Evolutionary conservation across 805 yeast genomes (phyloP).

Genomic region (Saccharomycopsis babjevae): DNA sequence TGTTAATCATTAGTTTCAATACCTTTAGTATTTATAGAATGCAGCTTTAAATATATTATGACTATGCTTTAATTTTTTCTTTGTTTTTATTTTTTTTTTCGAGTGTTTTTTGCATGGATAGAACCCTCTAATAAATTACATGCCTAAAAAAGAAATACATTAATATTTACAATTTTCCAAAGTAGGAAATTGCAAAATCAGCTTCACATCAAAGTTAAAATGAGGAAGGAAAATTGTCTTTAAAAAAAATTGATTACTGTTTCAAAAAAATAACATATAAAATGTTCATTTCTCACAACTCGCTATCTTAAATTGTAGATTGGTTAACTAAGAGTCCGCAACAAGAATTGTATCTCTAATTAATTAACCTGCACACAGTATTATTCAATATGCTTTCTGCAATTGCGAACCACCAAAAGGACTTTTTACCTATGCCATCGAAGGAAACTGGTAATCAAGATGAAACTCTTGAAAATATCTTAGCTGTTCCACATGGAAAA

Average conservation of each 20-base stretch:
- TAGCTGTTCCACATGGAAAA: constrained; percentile 8
- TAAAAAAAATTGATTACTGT: not conserved
- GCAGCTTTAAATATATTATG: too few relatives aligned
- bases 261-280: not conserved
- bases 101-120: not conserved
- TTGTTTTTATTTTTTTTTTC: not conserved
- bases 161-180: not conserved
- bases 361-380: too few relatives aligned
- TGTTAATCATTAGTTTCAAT: too few relatives aligned
- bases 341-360: too few relatives aligned
- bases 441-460: not conserved
- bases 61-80: too few relatives aligned
- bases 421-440: not conserved
- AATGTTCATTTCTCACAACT: not conserved
- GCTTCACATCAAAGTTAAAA: not conserved
- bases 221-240: not conserved
- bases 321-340: too few relatives aligned
- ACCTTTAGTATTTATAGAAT: too few relatives aligned
- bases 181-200: not conserved
- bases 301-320: not conserved
- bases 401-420: not conserved
- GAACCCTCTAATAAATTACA: not conserved
- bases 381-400: not conserved
- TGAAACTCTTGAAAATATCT: not conserved
- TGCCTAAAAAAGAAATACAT: not conserved